Evolutionary conservation across 2,329 filamentous ascomycete species (phyloP), one percentile per base, ranked within the genome.

Genomic region (Stylonectria norvegica): DNA sequence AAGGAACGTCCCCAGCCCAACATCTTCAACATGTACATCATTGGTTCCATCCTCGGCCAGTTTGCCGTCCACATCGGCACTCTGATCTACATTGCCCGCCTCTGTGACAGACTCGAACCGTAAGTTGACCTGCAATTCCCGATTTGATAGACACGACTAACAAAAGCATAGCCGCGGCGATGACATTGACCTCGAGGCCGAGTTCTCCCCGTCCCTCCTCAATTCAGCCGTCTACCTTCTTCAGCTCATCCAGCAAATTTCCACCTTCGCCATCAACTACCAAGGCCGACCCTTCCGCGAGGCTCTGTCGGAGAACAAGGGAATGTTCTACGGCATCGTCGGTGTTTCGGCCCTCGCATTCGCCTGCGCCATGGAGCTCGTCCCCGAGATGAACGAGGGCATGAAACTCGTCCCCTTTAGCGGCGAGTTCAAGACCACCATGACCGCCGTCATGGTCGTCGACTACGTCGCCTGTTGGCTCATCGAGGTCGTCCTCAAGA

Each of bases 1-100:
- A 96, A 96, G 70, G 93, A 98, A 68, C 86, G 93, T 27, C 93
- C 93, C 0, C 93, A 98, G 69, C 90, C 91, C 40, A 96, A 97
- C 68, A 98, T 98, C 62, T 97, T 97, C 76, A 98, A 98, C 71
- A 78, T 89, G 37, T 98, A 98, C 73, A 97, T 98, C 64, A 95
- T 98, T 53, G 91, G 93, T 30, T 96, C 90, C 14, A 93, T 98
- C 43, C 82, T 98, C 22, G 93, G 90, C 37, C 93, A 98, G 67
- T 98, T 98, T 60, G 91, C 91, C 25, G 83, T 98, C 38, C 93
- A 98, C 65, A 95, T 97, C 53, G 83, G 75, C 29, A 97, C 93
- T 1, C 73, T 98, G 34, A 90, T 98, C 62, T 98, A 96, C 68
- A 85, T 98, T 53, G 89, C 91, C 17, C 82, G 84, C 48, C 89